These are phyloP conservation scores for Quercus parvula DNA, from an alignment of 306 rosid species.

Conservation along the genomic window DNA sequence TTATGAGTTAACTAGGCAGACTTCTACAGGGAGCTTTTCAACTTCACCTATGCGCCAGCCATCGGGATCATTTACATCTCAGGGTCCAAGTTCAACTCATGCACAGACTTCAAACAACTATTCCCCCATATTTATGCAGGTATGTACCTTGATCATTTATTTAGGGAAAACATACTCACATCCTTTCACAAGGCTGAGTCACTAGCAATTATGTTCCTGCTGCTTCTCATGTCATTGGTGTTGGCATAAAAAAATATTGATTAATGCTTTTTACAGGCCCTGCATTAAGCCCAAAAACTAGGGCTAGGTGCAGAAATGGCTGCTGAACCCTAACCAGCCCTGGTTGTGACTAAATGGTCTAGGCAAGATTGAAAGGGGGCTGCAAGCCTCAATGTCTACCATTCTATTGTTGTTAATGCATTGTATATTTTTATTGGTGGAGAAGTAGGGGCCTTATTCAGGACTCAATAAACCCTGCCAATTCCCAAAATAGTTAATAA, in stretches of 20 bases:
- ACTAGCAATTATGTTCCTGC: neutral
- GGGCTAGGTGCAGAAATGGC: neutral
- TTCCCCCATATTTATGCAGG: conserved; percentile 99
- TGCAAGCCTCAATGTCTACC: neutral
- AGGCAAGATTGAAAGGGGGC: neutral
- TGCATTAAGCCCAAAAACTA: neutral
- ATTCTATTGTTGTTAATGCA: neutral
- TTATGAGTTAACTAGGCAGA: conserved; percentile 79
- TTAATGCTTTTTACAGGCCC: neutral
- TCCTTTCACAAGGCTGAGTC: neutral
- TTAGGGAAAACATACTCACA: neutral
- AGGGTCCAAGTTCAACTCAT: conserved; percentile 56
- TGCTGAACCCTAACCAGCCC: neutral
- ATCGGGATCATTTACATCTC: conserved; percentile 62
- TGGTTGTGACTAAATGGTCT: neutral
- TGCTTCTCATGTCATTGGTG: neutral
- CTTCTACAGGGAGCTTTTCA: conserved; percentile 55
- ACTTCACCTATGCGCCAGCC: conserved; percentile 75
- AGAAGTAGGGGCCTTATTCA: neutral
- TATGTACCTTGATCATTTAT: conserved; percentile 23
- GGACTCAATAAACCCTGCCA: neutral
- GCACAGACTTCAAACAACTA: conserved; percentile 60
- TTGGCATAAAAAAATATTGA: neutral
- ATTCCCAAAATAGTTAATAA: neutral
- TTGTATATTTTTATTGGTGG: neutral